phyloP scores from a whole-genome alignment of 495 filamentous ascomycete species.

The Penicillium flavigenum region DNA sequence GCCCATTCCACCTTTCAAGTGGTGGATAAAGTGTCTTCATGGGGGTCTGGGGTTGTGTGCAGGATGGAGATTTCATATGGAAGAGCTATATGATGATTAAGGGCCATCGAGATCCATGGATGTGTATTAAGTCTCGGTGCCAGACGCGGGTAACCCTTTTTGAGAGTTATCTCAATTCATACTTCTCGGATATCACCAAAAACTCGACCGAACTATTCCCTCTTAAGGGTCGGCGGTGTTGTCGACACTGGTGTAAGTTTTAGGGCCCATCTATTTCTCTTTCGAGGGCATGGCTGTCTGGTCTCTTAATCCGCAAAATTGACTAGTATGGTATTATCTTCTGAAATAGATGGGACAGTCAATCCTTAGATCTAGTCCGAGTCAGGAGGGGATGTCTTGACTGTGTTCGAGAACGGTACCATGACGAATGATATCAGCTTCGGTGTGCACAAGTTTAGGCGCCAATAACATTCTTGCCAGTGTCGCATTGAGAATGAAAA shows the following conservation, averaged over 20 bases:
- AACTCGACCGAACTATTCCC: neutral
- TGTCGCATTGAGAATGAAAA: neutral
- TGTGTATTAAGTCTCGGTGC: neutral
- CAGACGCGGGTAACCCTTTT: neutral
- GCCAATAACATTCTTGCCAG: neutral
- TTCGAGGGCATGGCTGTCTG: neutral
- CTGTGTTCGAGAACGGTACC: neutral
- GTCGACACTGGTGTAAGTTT: neutral
- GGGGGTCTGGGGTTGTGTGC: too few species aligned
- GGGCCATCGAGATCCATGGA: too few species aligned
- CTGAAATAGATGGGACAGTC: neutral
- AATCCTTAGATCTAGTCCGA: neutral
- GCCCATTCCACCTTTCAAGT: too few species aligned
- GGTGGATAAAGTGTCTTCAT: too few species aligned
- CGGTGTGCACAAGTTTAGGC: neutral
- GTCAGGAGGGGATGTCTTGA: neutral
- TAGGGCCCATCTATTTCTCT: neutral
- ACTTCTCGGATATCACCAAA: neutral
- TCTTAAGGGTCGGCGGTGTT: neutral
- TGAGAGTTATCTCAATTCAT: neutral
- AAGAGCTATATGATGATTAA: too few species aligned
- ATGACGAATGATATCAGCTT: neutral
- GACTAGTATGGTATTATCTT: neutral
- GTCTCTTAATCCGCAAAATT: neutral
- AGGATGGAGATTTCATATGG: too few species aligned